Conservation (phyloP, 495 filamentous ascomycete species). For the Podospora sp. region DNA sequence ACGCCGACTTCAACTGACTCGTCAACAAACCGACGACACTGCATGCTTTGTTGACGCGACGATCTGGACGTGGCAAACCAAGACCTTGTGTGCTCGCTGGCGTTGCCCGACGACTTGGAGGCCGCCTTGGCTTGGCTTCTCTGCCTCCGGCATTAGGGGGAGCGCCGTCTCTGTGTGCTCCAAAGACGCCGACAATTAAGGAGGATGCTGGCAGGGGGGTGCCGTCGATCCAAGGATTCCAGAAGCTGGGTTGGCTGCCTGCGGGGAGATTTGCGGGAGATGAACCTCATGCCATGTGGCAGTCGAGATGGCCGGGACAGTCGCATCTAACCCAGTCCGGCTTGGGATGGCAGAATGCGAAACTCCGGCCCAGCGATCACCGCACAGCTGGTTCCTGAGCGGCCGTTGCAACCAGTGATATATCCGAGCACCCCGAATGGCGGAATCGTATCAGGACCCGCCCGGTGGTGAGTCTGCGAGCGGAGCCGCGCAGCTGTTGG, state of each 20-base stretch:
- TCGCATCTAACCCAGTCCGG: neutral
- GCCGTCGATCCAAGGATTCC: conserved; percentile 13
- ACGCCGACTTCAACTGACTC: conserved; percentile 1
- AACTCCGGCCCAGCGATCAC: neutral
- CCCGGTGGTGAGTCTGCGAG: neutral
- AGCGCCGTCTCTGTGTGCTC: neutral
- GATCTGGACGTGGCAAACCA: neutral
- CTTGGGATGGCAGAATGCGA: neutral
- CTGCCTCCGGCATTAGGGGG: neutral
- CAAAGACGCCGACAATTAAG: neutral
- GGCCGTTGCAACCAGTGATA: neutral
- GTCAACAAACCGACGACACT: neutral
- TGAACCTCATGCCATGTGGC: conserved; percentile 21
- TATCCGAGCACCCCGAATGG: neutral
- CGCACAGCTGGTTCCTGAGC: neutral
- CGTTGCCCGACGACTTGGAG: neutral
- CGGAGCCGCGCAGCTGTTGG: neutral
- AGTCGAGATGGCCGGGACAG: conserved; percentile 3
- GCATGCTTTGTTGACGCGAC: neutral
- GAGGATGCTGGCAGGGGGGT: neutral
- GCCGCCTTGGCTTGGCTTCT: neutral
- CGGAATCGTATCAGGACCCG: neutral
- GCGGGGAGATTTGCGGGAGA: conserved; percentile 17
- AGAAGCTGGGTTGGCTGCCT: conserved; percentile 12
- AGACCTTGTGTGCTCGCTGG: neutral